A percentile compares a stretch with the other conserved stretches of the same genome.
Conservation (phyloP, 352 stramenopile genomes). For the Phytophthora colocasiae region DNA sequence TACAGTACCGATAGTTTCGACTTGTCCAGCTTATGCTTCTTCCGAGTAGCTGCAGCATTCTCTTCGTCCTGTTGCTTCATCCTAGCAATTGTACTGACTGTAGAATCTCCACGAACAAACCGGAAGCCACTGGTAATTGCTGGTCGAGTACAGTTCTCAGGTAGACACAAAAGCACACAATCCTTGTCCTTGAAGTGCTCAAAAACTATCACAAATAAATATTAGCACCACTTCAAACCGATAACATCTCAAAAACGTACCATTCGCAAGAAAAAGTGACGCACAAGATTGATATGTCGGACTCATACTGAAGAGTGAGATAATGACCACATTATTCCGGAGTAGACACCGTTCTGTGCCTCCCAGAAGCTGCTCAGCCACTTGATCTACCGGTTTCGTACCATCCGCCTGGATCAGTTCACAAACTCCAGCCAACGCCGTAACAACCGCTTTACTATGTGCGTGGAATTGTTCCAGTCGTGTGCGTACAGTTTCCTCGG, state of each 20-base stretch:
- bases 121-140: constrained; percentile 59
- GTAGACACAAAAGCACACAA: constrained; percentile 58
- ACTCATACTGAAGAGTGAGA: constrained; percentile 64
- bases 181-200: constrained; percentile 67
- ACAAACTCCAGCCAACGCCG: constrained; percentile 46
- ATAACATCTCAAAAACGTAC: constrained; percentile 28
- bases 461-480: constrained; percentile 87
- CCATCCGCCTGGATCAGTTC: constrained; percentile 58
- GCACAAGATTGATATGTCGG: constrained; percentile 45
- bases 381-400: constrained; percentile 56
- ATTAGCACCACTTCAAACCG: not conserved
- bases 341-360: constrained; percentile 61
- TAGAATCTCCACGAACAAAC: constrained; percentile 45
- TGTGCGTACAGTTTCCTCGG: constrained; percentile 88
- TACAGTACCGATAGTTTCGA: constrained; percentile 46
- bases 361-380: constrained; percentile 62
- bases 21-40: constrained; percentile 33
- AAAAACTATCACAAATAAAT: constrained; percentile 44
- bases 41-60: constrained; percentile 15
- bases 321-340: constrained; percentile 64
- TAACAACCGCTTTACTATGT: constrained; percentile 61
- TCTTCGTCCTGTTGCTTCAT: constrained; percentile 43
- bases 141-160: constrained; percentile 49
- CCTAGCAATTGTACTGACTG: constrained; percentile 45
- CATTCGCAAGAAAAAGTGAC: constrained; percentile 62